phyloP scores from a whole-genome alignment of 1,284 basidiomycete species.

The Cutaneotrichosporon cavernicola region DNA sequence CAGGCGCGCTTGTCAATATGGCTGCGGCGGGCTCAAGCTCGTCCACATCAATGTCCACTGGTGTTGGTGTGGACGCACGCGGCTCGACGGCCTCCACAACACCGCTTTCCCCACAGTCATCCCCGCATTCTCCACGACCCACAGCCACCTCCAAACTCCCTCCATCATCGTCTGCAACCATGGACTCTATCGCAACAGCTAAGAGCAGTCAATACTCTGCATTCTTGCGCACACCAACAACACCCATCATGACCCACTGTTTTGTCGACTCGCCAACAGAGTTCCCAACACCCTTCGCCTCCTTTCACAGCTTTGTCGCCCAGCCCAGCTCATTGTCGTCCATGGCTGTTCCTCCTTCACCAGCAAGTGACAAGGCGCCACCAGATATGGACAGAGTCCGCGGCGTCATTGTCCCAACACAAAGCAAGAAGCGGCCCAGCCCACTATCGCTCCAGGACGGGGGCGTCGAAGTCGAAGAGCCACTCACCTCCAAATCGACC shows the following conservation, averaged over 20 bases:
- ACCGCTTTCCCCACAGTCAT: constrained; percentile 1
- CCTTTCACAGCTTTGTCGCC: not conserved
- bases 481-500: constrained; percentile 12
- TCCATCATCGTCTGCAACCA: not conserved
- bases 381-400: not conserved
- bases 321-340: constrained; percentile 5
- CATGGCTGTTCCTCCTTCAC: not conserved
- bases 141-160: not conserved
- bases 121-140: not conserved
- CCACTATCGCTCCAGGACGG: constrained; percentile 3
- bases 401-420: not conserved
- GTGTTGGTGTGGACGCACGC: not conserved
- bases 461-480: constrained; percentile 7
- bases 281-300: not conserved
- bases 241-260: constrained; percentile 10
- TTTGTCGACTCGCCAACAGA: constrained; percentile 21
- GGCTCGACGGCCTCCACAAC: not conserved
- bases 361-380: not conserved
- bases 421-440: constrained; percentile 13
- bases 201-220: constrained; percentile 8
- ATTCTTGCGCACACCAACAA: constrained; percentile 7
- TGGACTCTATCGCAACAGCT: constrained; percentile 1
- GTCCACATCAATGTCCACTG: constrained; percentile 8
- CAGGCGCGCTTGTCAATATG: constrained; percentile 7
- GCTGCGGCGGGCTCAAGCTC: constrained; percentile 3